Base-by-base conservation (phyloP, 2,329 filamentous ascomycete genomes). In the Xylaria sp. region DNA sequence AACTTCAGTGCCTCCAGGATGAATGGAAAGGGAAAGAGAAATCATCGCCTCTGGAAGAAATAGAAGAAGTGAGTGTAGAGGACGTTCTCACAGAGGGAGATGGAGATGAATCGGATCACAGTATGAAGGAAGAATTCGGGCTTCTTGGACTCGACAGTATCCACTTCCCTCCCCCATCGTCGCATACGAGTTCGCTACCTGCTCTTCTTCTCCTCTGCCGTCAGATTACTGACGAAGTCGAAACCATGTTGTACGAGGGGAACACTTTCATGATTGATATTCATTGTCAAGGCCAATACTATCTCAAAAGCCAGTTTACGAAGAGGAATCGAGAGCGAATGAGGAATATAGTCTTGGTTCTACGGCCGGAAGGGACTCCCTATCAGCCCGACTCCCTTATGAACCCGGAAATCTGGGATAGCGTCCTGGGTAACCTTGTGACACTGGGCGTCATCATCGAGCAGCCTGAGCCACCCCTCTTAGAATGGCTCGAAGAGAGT, bases 201-300 rank as follows among this genome's bases (percentile, higher is more conserved):
- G 55, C 65, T 3, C 61, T 68, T 13, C 55, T 68, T 13, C 55
- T 65, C n/a, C 47, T 65, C n/a, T 65, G 60, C n/a, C 65, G 25
- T 27, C 65, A 68, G 48, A 68, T 65, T 29, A 68, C 42, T 23
- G 40, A 68, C 9, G 65, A 68, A 35, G 65, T 60, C 23, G 61
- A 65, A 23, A 60, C 54, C 9, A 64, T 68, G 60, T 51, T 68
- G 50, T 68, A 68, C 23, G 29, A 51, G 6, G 48, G 40, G 37
- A 68, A 68, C 32, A 60, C 61, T 1, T 68, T 68, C 13, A 48
- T 37, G 8, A 21, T 68, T 27, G 44, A 65, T 55, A 23, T 60
- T n/a, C 47, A 59, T n/a, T 51, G 47, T 32, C 44, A 59, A n/a
- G 21, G 29, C 5, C 47, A 60, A 25, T 29, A 65, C n/a, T 37